Base-by-base conservation (phyloP, 345 rosid species). In the Raphanus raphanistrum region DNA sequence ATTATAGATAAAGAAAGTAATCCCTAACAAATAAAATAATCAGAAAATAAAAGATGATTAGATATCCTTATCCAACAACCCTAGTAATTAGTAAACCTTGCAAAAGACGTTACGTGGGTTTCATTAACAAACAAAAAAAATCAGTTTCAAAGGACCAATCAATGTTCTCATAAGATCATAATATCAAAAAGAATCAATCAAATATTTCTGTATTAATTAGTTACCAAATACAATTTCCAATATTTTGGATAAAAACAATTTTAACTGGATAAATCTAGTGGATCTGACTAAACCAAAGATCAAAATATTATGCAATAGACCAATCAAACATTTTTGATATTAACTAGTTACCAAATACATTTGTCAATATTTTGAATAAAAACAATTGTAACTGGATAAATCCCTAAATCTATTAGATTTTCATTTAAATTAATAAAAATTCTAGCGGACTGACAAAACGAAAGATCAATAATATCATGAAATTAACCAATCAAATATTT, bases 131-230 rank as follows among this genome's bases (percentile, higher is more conserved):
- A 61, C 52, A 29, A 41, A 63, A 41, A 63, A 72, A 6, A 29
- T 25, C 55, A 8, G 43, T 36, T 50, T 65, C 63, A 77, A 55
- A 54, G n/a, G 27, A 52, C 45, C 58, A 55, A 77, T 77, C 75
- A 70, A 50, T 33, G 31, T 48, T 77, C 71, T 62, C 69, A 52
- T 4, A 9, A 52, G 29, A 69, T 70, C 66, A 4, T 71, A 57
- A 68, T 12, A 31, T 60, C 1, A 8, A 36, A 6, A 68, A 76
- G 12, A 4, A 50, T 31, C 74, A 50, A 61, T 50, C 38, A 36
- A 52, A 76, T 76, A 76, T 48, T 10, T 31, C 61, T 26, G 15
- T 38, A 57, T 36, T 36, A 36, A 36, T 8, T 41, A 3, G 13
- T 41, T 41, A 45, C 68, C 68, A 45, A 76, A 60, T 13, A 68